Percentiles rank a stretch among this genome's conserved stretches.
Evolutionary conservation across 2,329 filamentous ascomycete genomes (phyloP).

Genomic region (Lithohypha guttulata): DNA sequence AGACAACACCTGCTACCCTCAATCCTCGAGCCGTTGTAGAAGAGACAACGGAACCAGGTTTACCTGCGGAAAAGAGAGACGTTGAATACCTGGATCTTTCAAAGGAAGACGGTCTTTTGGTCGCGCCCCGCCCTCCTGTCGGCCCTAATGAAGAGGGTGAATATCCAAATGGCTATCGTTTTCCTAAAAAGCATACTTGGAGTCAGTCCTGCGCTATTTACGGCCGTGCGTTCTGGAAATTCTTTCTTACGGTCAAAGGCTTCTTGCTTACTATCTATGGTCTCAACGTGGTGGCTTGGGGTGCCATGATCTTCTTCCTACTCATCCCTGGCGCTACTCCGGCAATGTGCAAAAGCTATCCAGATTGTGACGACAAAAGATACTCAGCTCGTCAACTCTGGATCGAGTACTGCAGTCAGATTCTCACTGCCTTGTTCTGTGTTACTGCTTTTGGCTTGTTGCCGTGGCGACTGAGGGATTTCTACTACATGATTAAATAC

Average conservation of each 20-base stretch:
- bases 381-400: conserved; percentile 68
- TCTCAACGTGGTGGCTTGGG: conserved; percentile 77
- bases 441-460: conserved; percentile 75
- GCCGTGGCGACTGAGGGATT: conserved; percentile 73
- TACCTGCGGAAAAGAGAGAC: conserved; percentile 6
- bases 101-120: too few relatives aligned
- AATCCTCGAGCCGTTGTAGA: conserved; percentile 12
- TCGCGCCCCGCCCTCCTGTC: background rate
- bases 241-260: conserved; percentile 62
- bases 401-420: conserved; percentile 77
- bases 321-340: conserved; percentile 57
- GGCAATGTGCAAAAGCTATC: conserved; percentile 35
- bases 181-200: conserved; percentile 28
- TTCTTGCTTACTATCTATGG: conserved; percentile 70
- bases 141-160: conserved; percentile 26
- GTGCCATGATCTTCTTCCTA: conserved; percentile 79
- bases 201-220: conserved; percentile 24
- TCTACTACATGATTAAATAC: conserved; percentile 61
- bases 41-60: conserved; percentile 10
- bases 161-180: conserved; percentile 28
- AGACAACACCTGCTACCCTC: conserved; percentile 4
- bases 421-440: conserved; percentile 75
- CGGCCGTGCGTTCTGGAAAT: conserved; percentile 33
- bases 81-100: background rate
- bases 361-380: conserved; percentile 54